These are phyloP conservation scores for Pelargonium cotyledonis DNA, from an alignment of 441 rosid genomes.

Conservation along the genomic window DNA sequence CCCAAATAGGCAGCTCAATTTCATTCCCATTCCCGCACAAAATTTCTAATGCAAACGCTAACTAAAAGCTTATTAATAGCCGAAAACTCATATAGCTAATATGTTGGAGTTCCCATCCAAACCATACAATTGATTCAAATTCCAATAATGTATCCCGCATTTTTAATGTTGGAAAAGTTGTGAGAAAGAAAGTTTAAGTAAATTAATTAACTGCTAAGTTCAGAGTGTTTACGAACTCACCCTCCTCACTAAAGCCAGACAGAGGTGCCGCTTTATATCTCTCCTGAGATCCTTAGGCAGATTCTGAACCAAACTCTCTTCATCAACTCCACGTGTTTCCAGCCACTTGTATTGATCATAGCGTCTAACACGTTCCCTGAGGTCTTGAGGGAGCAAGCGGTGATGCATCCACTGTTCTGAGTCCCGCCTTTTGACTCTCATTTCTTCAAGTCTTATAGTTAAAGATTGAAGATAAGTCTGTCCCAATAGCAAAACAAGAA, in stretches of 20 bases:
- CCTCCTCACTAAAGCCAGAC: constrained; percentile 85
- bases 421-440: constrained; percentile 97
- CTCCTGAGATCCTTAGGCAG: constrained; percentile 93
- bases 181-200: background rate
- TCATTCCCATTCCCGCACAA: too few species aligned
- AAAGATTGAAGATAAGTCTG: constrained; percentile 98
- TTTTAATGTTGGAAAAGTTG: background rate
- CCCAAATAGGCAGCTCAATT: too few species aligned
- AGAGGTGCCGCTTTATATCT: constrained; percentile 92
- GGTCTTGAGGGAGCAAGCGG: constrained; percentile 81
- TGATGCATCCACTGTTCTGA: constrained; percentile 99
- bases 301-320: constrained; percentile 74
- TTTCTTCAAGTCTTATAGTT: constrained; percentile 89
- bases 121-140: too few species aligned
- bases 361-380: constrained; percentile 82
- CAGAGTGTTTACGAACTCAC: constrained; percentile 38
- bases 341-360: constrained; percentile 98
- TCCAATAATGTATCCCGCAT: too few species aligned
- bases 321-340: constrained; percentile 96
- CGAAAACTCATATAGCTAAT: too few species aligned
- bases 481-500: constrained; percentile 14
- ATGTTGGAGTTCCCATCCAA: too few species aligned
- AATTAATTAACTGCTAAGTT: background rate
- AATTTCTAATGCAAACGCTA: too few species aligned
- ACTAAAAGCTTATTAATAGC: background rate